A percentile compares a stretch with the other conserved stretches of the same genome.
These are phyloP conservation scores for Lithohypha guttulata DNA, from an alignment of 2,329 filamentous ascomycete genomes.

Conservation along the genomic window DNA sequence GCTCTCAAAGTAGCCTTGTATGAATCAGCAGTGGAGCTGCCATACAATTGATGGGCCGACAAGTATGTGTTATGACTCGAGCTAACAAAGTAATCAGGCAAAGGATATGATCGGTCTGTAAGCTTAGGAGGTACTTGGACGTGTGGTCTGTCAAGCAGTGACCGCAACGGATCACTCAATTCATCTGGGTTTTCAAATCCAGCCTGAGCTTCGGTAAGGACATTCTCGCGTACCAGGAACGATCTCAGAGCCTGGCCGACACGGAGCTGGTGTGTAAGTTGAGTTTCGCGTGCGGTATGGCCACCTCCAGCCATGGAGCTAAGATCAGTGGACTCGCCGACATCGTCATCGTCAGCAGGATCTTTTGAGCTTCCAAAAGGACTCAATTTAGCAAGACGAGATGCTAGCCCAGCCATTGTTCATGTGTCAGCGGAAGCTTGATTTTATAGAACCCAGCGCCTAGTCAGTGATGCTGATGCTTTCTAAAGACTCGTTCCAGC, in stretches of 20 bases:
- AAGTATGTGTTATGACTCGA: constrained; percentile 22
- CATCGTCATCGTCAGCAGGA: constrained; percentile 17
- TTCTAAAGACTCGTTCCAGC: too few species aligned
- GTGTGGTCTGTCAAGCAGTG: constrained; percentile 17
- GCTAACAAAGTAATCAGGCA: constrained; percentile 21
- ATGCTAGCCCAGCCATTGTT: too few species aligned
- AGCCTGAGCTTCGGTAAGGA: constrained; percentile 16
- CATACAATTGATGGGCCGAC: constrained; percentile 19
- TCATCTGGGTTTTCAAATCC: constrained; percentile 12
- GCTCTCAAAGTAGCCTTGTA: constrained; percentile 16
- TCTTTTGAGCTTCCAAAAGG: constrained; percentile 14
- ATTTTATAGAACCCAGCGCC: too few species aligned
- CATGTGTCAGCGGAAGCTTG: too few species aligned
- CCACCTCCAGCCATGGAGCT: constrained; percentile 19
- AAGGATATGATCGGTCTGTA: constrained; percentile 17
- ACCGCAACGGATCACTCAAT: constrained; percentile 11
- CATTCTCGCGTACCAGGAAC: constrained; percentile 15
- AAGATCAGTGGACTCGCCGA: constrained; percentile 16
- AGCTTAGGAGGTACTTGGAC: constrained; percentile 16
- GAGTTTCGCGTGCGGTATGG: constrained; percentile 12
- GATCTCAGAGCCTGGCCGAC: constrained; percentile 16
- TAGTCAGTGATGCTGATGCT: too few species aligned
- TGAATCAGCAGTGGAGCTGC: constrained; percentile 16
- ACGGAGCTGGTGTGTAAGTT: constrained; percentile 17
- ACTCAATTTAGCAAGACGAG: constrained; percentile 15